Evolutionary conservation across 306 rosid species (phyloP).

Genomic region (Glycine latifolia): DNA sequence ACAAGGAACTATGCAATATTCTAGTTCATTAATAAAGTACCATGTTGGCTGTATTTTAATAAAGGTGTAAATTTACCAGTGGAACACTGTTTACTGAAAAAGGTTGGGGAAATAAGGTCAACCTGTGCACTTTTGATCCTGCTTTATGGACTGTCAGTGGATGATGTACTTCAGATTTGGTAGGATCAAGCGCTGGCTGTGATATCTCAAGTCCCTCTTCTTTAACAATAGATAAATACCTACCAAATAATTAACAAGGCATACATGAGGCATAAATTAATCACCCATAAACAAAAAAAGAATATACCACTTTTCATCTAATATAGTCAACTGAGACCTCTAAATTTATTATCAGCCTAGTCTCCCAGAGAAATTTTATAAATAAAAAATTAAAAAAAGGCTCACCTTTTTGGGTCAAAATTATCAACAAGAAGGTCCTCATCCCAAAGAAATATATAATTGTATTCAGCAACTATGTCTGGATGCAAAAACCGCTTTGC

Average conservation of each 20-base stretch:
- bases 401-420: conserved; percentile 74
- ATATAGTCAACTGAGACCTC: conserved; percentile 20
- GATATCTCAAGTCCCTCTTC: conserved; percentile 95
- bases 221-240: conserved; percentile 80
- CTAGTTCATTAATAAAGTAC: not conserved
- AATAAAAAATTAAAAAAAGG: not conserved
- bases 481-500: conserved; percentile 98
- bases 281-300: conserved; percentile 3
- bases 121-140: conserved; percentile 89
- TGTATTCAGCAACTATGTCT: conserved; percentile 78
- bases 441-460: conserved; percentile 94
- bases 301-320: not conserved
- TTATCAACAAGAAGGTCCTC: conserved; percentile 93
- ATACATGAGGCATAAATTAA: conserved; percentile 11
- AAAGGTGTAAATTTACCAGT: not conserved
- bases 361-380: conserved; percentile 7
- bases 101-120: conserved; percentile 38
- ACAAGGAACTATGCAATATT: conserved; percentile 24
- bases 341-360: conserved; percentile 21
- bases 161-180: conserved; percentile 87
- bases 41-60: conserved; percentile 7
- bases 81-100: conserved; percentile 28
- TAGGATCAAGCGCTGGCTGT: conserved; percentile 93
- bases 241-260: conserved; percentile 47
- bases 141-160: conserved; percentile 73